Evolutionary conservation across 2,329 filamentous ascomycete species (phyloP), one percentile per base, ranked within the genome.

Genomic region (Paramyrothecium sp.): DNA sequence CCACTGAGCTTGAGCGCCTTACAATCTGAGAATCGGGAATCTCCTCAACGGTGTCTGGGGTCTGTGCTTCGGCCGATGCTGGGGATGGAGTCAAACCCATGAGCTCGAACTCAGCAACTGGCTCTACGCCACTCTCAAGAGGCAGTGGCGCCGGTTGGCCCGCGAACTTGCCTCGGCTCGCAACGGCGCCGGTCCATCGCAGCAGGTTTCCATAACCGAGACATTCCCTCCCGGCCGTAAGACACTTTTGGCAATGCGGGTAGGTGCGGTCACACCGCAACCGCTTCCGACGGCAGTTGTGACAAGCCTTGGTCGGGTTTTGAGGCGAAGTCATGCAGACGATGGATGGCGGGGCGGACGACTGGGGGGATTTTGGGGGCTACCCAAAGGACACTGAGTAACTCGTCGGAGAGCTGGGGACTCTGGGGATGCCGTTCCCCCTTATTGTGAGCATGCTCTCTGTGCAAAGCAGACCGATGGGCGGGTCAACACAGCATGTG

Each of bases 201-300:
- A 82, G 80, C 44, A 83, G 70, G 64, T 79, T 79, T 44, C 79
- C 79, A 60, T 83, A 83, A 34, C 81, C 81, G 38, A 82, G 74
- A 61, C 81, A 84, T 60, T 82, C 78, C 60, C 76, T 72, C 34
- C 79, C 80, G 19, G 76, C 73, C 47, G 73, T 73, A 54, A 72
- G 63, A 59, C 81, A 83, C 71, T 83, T 83, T 63, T 77, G 75
- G 68, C 81, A 83, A 60, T 76, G 74, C 53, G 81, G 81, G 49
- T 78, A 70, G 38, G 79, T 76, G 53, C 78, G 75, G 64, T 84
- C 81, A 69, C 81, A 84, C 61, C 79, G 79, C 67, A 81, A 78
- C 56, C 81, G 76, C 59, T 76, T 76, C 55, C 79, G 78, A 54
- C 81, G 78, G 67, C 81, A 84, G 70, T 82, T 83, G 71, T 84